A percentile compares a stretch with the other conserved stretches of the same genome.
phyloP scores from a whole-genome alignment of 106 monocot species.

The Cymbidium sinense region DNA sequence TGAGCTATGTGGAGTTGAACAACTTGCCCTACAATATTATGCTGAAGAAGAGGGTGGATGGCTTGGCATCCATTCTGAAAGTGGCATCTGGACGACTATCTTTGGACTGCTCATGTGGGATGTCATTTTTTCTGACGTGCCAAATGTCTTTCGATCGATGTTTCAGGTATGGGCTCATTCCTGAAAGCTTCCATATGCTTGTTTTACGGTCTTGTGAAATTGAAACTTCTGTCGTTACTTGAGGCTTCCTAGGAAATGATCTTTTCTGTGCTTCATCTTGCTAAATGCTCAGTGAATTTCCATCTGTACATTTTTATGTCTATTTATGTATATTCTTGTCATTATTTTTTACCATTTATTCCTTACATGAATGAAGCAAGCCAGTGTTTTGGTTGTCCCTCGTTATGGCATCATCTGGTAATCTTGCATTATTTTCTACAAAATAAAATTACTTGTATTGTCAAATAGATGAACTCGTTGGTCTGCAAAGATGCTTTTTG shows the following conservation, averaged over 20 bases:
- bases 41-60: slow-evolving; percentile 79
- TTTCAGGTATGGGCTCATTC: slow-evolving; percentile 62
- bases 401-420: neutral
- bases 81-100: slow-evolving; percentile 91
- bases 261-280: neutral
- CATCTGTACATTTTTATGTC: neutral
- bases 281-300: neutral
- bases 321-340: neutral
- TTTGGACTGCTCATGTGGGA: slow-evolving; percentile 97
- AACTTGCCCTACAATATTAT: slow-evolving; percentile 88
- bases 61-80: slow-evolving; percentile 85
- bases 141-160: slow-evolving; percentile 74
- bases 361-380: neutral
- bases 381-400: neutral
- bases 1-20: slow-evolving; percentile 77
- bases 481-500: no score
- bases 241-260: neutral
- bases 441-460: no score
- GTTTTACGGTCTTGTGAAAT: neutral
- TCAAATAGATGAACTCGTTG: no score
- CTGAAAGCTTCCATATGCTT: neutral
- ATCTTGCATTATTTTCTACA: neutral
- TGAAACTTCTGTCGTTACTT: neutral
- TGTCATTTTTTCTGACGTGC: slow-evolving; percentile 60
- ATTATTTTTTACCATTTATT: neutral